A percentile compares a stretch with the other conserved stretches of the same genome.
phyloP scores from a whole-genome alignment of 1,284 basidiomycete genomes.

The Tremellales sp. region DNA sequence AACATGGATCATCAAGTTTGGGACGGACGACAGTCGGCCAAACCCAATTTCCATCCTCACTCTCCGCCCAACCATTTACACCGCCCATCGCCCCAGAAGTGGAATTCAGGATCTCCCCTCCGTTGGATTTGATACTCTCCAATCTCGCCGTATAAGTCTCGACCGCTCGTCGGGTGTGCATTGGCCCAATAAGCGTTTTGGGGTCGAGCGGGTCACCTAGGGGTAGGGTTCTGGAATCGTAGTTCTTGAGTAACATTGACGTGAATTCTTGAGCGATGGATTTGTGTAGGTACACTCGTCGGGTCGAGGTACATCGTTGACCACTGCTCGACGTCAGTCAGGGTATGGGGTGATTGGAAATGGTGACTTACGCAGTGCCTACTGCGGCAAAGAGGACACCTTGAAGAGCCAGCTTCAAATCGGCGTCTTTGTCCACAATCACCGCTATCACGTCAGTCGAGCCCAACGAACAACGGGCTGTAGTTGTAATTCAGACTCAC shows the following conservation, averaged over 20 bases:
- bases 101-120: conserved; percentile 62
- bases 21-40: conserved; percentile 71
- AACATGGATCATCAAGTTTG: conserved; percentile 39
- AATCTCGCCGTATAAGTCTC: conserved; percentile 63
- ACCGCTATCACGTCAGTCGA: conserved; percentile 52
- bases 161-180: conserved; percentile 71
- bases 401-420: conserved; percentile 80
- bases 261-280: conserved; percentile 73
- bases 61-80: conserved; percentile 44
- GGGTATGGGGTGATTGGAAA: not conserved
- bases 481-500: conserved; percentile 48
- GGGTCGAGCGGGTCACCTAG: conserved; percentile 77
- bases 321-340: conserved; percentile 50
- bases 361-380: conserved; percentile 68
- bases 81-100: conserved; percentile 30
- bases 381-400: conserved; percentile 83
- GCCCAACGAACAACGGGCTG: no score
- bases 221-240: conserved; percentile 57
- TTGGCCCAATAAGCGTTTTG: conserved; percentile 74
- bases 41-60: conserved; percentile 75
- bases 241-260: conserved; percentile 58
- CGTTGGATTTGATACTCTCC: conserved; percentile 59
- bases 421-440: conserved; percentile 88
- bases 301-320: conserved; percentile 89
- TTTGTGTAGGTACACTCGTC: conserved; percentile 81